Base-by-base conservation (phyloP, 2,329 filamentous ascomycete genomes). In the Claviceps digitariae region DNA sequence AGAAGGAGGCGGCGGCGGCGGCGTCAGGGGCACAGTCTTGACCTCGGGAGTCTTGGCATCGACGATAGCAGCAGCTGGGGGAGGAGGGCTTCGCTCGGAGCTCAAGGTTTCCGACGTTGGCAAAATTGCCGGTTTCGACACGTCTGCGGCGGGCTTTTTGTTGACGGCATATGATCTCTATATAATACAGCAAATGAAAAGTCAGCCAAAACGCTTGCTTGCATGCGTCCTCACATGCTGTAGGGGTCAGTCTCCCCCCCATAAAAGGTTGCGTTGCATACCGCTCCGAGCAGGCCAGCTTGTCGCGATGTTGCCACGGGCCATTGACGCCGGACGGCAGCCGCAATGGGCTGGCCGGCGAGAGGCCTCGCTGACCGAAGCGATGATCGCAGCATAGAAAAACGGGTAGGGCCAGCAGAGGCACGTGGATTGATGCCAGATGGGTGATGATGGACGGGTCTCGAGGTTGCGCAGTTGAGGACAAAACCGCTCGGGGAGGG, bases 301-400 rank as follows among this genome's bases (percentile, higher is more conserved):
- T 60, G 67, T 63, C 64, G 64, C 59, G 67, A 63, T 52, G 63
- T 63, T 56, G 63, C 63, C 59, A 66, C 58, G 55, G 77, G 75
- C 79, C 78, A 82, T 81, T 82, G 79, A 67, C 74, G 77, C 67
- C 71, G 70, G 61, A 72, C 71, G 65, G 72, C 69, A 63, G 75
- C 72, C 67, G 72, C 72, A 67, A 72, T 63, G 64, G 78, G 72
- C 71, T 72, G 75, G 67, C 72, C 71, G 71, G 76, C 72, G 67
- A 82, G 70, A 64, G 75, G 73, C 74, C 74, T 79, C 66, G 77
- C 77, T 68, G 81, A 81, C 73, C 76, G 79, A 73, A 84, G 72
- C 70, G 81, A 83, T 69, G 78, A 79, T 74, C 81, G 81, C 78
- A 84, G 77, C 81, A 84, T 84, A 74, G 74, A 74, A 72, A 71